Percentiles rank a stretch among this genome's conserved stretches.
phyloP scores from a whole-genome alignment of 768 basidiomycete genomes.

The Cubamyces sp. region DNA sequence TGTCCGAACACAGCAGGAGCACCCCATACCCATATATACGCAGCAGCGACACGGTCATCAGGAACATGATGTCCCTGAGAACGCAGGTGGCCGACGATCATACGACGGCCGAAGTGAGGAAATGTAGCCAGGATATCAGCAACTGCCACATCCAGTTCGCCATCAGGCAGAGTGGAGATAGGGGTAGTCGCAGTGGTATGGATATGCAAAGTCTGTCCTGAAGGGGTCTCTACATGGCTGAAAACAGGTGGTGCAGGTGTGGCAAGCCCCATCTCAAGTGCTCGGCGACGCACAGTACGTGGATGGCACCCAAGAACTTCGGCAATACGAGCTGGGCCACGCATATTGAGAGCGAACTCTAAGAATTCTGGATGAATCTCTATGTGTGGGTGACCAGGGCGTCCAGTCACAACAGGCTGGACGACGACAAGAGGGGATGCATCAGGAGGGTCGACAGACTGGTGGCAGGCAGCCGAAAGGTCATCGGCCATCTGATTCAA shows the following conservation, averaged over 20 bases:
- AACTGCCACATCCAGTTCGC: constrained; percentile 16
- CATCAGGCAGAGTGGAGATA: constrained; percentile 16
- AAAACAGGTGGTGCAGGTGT: constrained; percentile 27
- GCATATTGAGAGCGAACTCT: constrained; percentile 26
- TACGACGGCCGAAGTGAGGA: constrained; percentile 26
- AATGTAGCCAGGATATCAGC: constrained; percentile 21
- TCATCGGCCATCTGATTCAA: not conserved
- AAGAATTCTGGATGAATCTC: constrained; percentile 36
- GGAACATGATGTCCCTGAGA: constrained; percentile 26
- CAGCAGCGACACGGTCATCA: constrained; percentile 5
- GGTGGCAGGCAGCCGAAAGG: constrained; percentile 4
- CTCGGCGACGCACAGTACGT: constrained; percentile 28
- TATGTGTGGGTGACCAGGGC: constrained; percentile 33
- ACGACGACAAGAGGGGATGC: not conserved
- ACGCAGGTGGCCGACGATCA: constrained; percentile 27
- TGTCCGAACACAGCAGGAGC: constrained; percentile 25
- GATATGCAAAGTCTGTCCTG: not conserved
- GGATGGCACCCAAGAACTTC: not conserved
- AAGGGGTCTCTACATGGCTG: not conserved
- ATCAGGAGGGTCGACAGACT: constrained; percentile 6
- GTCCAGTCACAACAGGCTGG: constrained; percentile 15
- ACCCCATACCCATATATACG: constrained; percentile 28
- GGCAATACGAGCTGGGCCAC: constrained; percentile 27
- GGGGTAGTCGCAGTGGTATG: not conserved
- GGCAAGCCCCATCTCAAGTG: constrained; percentile 25